Conservation (phyloP, 345 rosid species). For the Eucalyptus sp. region DNA sequence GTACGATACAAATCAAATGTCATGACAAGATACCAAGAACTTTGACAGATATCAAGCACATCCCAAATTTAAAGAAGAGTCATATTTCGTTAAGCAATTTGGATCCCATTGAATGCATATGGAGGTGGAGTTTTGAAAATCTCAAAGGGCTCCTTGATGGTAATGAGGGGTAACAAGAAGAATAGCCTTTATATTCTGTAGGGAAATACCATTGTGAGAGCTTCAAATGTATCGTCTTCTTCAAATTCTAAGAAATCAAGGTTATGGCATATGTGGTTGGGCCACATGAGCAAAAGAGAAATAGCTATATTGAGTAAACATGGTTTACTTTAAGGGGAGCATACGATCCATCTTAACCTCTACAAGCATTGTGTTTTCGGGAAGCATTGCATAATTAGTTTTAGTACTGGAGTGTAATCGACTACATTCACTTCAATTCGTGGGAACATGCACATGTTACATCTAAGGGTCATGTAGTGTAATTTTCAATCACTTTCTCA, state of each 20-base stretch:
- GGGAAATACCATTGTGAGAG: fast-evolving
- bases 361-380: background rate
- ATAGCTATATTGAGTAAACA: too few relatives aligned
- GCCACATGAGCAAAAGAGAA: background rate
- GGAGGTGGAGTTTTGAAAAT: background rate
- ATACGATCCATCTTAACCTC: background rate
- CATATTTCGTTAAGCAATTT: background rate
- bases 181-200: background rate
- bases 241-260: background rate
- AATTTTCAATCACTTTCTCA: background rate
- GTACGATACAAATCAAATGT: background rate
- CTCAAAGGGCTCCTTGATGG: background rate
- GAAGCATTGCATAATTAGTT: background rate
- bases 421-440: too few relatives aligned
- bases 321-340: too few relatives aligned
- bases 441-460: background rate
- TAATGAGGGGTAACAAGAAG: background rate
- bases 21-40: background rate
- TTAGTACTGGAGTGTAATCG: background rate
- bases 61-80: background rate
- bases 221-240: background rate
- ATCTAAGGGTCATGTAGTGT: too few relatives aligned
- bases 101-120: background rate
- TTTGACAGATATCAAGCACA: background rate
- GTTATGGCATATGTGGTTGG: background rate